Percentiles rank a stretch among this genome's conserved stretches.
Evolutionary conservation across 306 rosid genomes (phyloP).

Genomic region (Citrullus amarus): DNA sequence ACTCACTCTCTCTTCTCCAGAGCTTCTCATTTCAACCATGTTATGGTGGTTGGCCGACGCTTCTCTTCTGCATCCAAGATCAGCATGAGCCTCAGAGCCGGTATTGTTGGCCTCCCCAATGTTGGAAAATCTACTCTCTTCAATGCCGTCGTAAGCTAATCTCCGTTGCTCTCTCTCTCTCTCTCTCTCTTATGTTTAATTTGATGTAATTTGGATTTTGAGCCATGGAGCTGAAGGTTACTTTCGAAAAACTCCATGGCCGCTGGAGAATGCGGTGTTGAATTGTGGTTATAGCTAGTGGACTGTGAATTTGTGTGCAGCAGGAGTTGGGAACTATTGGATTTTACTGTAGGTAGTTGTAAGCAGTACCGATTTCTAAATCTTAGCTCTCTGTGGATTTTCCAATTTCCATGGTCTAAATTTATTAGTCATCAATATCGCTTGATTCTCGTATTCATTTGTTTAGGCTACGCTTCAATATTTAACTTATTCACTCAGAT

Average conservation of each 20-base stretch:
- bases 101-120: conserved; percentile 95
- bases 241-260: neutral
- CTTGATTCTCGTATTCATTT: neutral
- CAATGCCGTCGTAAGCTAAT: conserved; percentile 74
- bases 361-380: neutral
- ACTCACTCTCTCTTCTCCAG: conserved; percentile 24
- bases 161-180: neutral
- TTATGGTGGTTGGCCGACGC: conserved; percentile 30
- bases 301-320: neutral
- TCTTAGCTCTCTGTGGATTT: neutral
- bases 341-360: neutral
- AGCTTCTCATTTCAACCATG: conserved; percentile 19
- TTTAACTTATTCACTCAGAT: neutral
- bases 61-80: conserved; percentile 54
- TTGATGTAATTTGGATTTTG: neutral
- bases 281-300: neutral
- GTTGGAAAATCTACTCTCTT: conserved; percentile 96
- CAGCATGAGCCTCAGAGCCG: conserved; percentile 91
- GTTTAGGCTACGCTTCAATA: neutral
- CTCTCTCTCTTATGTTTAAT: neutral
- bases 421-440: neutral
- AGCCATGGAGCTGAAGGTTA: neutral
- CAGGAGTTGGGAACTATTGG: neutral
- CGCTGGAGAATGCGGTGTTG: neutral
- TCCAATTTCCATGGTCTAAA: neutral